Percentiles rank a stretch among this genome's conserved stretches.
Evolutionary conservation across 1,139 yeast species (phyloP).

Genomic region (Petasospora rhodanensis): DNA sequence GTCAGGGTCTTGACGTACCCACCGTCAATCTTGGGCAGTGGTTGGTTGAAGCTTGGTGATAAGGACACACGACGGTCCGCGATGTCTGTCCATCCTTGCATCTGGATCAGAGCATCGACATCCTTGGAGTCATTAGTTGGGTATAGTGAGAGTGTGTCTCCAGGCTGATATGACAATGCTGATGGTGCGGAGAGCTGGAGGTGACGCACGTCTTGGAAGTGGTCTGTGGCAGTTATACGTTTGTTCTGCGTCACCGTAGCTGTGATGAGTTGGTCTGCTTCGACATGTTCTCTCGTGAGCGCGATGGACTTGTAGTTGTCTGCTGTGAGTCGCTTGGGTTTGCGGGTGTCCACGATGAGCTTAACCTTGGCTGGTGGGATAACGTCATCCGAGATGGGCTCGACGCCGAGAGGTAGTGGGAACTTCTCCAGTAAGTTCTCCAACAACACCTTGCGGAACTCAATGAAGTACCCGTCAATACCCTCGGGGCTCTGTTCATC

Average conservation of each 20-base stretch:
- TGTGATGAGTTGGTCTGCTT: conserved; percentile 24
- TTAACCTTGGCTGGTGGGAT: conserved; percentile 43
- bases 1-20: conserved; percentile 60
- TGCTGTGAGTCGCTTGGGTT: conserved; percentile 28
- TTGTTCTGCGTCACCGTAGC: conserved; percentile 47
- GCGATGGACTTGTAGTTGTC: conserved; percentile 24
- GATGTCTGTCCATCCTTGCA: conserved; percentile 68
- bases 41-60: conserved; percentile 26
- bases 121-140: conserved; percentile 64
- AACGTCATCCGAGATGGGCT: conserved; percentile 35
- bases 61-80: conserved; percentile 57
- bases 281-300: conserved; percentile 27
- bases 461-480: conserved; percentile 67
- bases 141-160: conserved; percentile 75
- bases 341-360: conserved; percentile 27
- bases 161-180: conserved; percentile 50
- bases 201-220: conserved; percentile 87
- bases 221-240: conserved; percentile 63
- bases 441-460: conserved; percentile 61
- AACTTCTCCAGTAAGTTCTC: conserved; percentile 36
- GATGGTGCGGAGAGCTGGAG: conserved; percentile 37
- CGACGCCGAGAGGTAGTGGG: conserved; percentile 32
- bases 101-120: conserved; percentile 60
- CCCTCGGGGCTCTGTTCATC: conserved; percentile 83
- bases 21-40: conserved; percentile 42